Conservation (phyloP, 345 rosid genomes). For the Salix brachista region DNA sequence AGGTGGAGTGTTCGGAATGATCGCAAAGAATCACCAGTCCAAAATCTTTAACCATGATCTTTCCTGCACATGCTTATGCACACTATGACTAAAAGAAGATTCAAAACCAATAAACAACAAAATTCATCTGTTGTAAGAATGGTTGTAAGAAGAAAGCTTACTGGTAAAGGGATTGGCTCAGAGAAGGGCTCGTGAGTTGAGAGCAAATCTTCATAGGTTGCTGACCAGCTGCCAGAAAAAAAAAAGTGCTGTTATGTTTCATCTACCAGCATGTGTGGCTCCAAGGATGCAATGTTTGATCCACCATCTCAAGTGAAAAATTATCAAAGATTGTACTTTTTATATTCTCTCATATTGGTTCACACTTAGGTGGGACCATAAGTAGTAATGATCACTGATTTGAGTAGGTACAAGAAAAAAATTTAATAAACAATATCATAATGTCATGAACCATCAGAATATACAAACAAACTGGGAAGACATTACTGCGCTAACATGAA, state of each 20-base stretch:
- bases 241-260: slow-evolving; percentile 25
- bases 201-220: slow-evolving; percentile 79
- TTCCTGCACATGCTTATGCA: not conserved
- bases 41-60: not conserved
- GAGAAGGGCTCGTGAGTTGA: slow-evolving; percentile 73
- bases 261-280: not conserved
- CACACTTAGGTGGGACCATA: not conserved
- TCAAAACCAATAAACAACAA: not conserved
- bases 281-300: not conserved
- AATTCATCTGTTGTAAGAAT: not conserved
- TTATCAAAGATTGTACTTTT: not conserved
- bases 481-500: not conserved
- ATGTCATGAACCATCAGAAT: not conserved
- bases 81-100: not conserved
- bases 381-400: not conserved
- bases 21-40: not conserved
- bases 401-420: not conserved
- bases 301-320: not conserved
- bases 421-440: not conserved
- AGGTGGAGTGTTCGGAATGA: not conserved
- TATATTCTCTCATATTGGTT: not conserved
- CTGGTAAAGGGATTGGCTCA: slow-evolving; percentile 75
- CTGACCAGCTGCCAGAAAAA: slow-evolving; percentile 73
- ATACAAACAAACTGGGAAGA: not conserved
- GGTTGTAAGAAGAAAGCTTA: slow-evolving; percentile 31